Evolutionary conservation across 2,329 filamentous ascomycete species (phyloP).

Genomic region (Cladosporium velox): DNA sequence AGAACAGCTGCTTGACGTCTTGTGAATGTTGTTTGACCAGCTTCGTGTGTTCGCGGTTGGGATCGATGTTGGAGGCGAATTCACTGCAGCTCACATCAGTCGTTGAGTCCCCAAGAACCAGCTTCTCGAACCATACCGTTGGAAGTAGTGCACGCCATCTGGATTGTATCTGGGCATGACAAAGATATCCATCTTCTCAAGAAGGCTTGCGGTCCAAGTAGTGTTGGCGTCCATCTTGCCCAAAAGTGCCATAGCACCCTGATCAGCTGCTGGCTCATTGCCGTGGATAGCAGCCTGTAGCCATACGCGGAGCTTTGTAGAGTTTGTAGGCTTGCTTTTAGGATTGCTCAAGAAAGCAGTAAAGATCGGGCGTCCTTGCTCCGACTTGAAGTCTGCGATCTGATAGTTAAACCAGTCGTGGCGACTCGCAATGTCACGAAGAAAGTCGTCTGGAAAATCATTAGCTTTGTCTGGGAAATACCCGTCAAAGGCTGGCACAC

Average conservation of each 20-base stretch:
- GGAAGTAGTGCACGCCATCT: constrained; percentile 30
- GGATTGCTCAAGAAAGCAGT: constrained; percentile 32
- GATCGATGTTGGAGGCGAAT: constrained; percentile 32
- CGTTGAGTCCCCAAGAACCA: no score
- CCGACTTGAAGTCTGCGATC: constrained; percentile 26
- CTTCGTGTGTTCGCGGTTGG: constrained; percentile 33
- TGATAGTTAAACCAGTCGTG: constrained; percentile 27
- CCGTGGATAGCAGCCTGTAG: constrained; percentile 42
- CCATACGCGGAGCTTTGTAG: constrained; percentile 39
- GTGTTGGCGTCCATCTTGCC: constrained; percentile 40
- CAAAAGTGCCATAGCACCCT: constrained; percentile 39
- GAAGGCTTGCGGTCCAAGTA: constrained; percentile 36
- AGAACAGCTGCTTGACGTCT: constrained; percentile 38
- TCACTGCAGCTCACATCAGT: constrained; percentile 15
- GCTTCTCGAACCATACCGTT: constrained; percentile 15
- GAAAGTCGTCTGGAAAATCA: constrained; percentile 22
- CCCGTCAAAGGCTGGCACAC: neutral
- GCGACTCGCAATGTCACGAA: constrained; percentile 25
- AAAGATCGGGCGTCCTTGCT: constrained; percentile 29
- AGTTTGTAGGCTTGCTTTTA: constrained; percentile 21
- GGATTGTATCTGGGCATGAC: constrained; percentile 26
- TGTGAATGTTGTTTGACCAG: constrained; percentile 35
- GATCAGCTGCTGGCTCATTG: constrained; percentile 43
- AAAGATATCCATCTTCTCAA: constrained; percentile 30
- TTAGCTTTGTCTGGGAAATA: neutral